Evolutionary conservation across 768 basidiomycete species (phyloP).

Genomic region (Paxillus ammoniavirescens): DNA sequence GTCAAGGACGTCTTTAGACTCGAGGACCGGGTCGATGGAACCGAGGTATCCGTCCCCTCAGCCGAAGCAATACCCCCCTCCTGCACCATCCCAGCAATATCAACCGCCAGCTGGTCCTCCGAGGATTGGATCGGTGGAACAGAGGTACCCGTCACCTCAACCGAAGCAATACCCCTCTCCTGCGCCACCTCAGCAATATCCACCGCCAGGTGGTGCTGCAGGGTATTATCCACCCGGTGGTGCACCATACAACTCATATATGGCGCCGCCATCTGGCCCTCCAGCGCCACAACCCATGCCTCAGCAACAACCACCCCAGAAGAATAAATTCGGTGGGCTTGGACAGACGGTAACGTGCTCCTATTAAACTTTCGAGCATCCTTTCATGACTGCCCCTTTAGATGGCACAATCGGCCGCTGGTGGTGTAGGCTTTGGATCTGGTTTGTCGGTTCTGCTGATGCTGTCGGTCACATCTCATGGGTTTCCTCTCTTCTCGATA

Average conservation of each 20-base stretch:
- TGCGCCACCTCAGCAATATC: conserved; percentile 15
- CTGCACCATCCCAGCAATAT: conserved; percentile 15
- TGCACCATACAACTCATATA: conserved; percentile 15
- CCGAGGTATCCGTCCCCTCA: conserved; percentile 17
- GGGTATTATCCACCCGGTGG: conserved; percentile 15
- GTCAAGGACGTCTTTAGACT: conserved; percentile 7
- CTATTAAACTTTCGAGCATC: not conserved
- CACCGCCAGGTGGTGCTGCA: conserved; percentile 8
- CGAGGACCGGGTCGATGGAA: conserved; percentile 8
- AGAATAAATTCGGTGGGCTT: conserved; percentile 37
- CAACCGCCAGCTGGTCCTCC: conserved; percentile 7
- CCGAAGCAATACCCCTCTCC: conserved; percentile 13
- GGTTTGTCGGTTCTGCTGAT: conserved; percentile 23
- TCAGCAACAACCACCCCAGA: conserved; percentile 33
- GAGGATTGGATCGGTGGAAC: conserved; percentile 2
- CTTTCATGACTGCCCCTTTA: conserved; percentile 7
- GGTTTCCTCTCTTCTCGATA: not conserved
- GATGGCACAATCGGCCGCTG: conserved; percentile 34
- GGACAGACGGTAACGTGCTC: conserved; percentile 36
- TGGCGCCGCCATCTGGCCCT: conserved; percentile 33
- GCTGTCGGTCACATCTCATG: not conserved
- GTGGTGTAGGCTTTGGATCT: conserved; percentile 50
- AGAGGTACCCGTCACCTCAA: conserved; percentile 16
- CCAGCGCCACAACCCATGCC: conserved; percentile 34
- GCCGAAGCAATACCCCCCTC: conserved; percentile 13